Base-by-base conservation (phyloP, 345 rosid genomes). In the Limnanthes douglasii region DNA sequence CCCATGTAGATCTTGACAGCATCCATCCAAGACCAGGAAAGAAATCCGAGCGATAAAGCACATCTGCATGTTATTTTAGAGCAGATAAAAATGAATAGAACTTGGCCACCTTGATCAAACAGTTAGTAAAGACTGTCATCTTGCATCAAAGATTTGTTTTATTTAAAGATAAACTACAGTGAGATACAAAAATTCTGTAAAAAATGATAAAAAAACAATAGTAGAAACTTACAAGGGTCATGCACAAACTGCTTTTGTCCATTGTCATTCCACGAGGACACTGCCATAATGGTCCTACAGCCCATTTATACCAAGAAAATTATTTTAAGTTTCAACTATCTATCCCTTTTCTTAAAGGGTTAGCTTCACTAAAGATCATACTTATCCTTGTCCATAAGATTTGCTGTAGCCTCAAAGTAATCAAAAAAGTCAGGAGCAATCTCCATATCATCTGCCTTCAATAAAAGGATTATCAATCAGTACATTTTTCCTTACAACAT, bases 21-120 rank as follows among this genome's bases (percentile, higher is more conserved):
- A 92, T 85, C 99, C 96, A 92, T 28, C 99, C 96, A 23, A 92
- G 93, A 48, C 99, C 99, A 57, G 99, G 99, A 53, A 92, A 92
- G 64, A 92, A 92, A 67, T 92, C 94, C 38, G 96, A 92, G 39
- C 96, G 81, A 51, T 92, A 75, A 41, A 92, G 86, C 30, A 63
- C 65, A 62, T 81, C 99, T 85, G 72, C 64, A 71, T 39, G 51
- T 35, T 10, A 49, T 32, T 46, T 31, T 18, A 51, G 43, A 52
- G 37, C 11, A 50, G 12, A 54, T 37, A 36, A 61, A 23, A 46
- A 45, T 39, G 31, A 23, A 43, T 4, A 2, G 14, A 18, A 39
- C n/a, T 22, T n/a, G n/a, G n/a, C n/a, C n/a, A n/a, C n/a, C n/a
- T n/a, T n/a, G n/a, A n/a, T n/a, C n/a, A n/a, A n/a, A n/a, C n/a